Conservation (phyloP, 192 early-diverging fungal genomes). For the Coemansia sp. region DNA sequence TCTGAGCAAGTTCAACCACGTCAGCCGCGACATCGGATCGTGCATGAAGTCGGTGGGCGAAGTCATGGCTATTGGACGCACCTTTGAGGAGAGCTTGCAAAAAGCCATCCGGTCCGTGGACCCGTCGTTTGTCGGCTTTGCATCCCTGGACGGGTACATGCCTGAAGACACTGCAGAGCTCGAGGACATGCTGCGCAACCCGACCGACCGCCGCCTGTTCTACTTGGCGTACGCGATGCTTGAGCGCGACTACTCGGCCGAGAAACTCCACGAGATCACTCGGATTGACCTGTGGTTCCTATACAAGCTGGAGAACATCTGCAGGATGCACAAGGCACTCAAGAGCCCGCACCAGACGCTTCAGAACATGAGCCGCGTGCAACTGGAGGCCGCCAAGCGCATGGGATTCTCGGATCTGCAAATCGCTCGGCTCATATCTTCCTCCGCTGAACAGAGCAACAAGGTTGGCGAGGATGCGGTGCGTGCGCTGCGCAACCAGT, state of each 20-base stretch:
- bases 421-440: constrained; percentile 62
- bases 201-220: constrained; percentile 83
- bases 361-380: constrained; percentile 56
- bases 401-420: constrained; percentile 88
- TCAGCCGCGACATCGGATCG: constrained; percentile 79
- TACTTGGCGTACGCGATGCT: constrained; percentile 83
- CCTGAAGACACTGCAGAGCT: constrained; percentile 53
- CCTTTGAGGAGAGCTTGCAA: constrained; percentile 94
- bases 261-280: constrained; percentile 76
- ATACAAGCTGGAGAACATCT: constrained; percentile 83
- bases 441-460: constrained; percentile 11
- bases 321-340: constrained; percentile 56
- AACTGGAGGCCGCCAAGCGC: constrained; percentile 79
- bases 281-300: constrained; percentile 93
- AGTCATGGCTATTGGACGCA: constrained; percentile 98
- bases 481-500: constrained; percentile 65
- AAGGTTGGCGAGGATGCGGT: constrained; percentile 63
- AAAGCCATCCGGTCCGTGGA: constrained; percentile 97
- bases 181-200: constrained; percentile 63
- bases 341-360: constrained; percentile 53
- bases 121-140: constrained; percentile 86
- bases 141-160: constrained; percentile 40
- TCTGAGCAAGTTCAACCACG: constrained; percentile 90
- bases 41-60: constrained; percentile 98
- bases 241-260: constrained; percentile 71